These are phyloP conservation scores for Coemansia biformis DNA, from an alignment of 192 early-diverging fungal genomes.

Conservation along the genomic window DNA sequence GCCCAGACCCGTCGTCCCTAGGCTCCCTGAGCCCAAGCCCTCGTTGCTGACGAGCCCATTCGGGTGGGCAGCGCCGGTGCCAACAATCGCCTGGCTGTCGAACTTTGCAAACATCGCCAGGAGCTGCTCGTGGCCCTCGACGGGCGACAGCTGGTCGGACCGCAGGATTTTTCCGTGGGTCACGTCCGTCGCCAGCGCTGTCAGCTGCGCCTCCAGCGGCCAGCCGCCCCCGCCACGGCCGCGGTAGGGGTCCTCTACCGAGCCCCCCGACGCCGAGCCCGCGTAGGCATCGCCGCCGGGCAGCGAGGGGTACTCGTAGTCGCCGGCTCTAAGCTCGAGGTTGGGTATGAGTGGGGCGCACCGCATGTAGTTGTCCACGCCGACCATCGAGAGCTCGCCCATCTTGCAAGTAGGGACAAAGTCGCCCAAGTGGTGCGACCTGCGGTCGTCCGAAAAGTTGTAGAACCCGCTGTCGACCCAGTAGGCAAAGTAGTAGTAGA, in stretches of 20 bases:
- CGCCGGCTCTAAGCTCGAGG: slow-evolving; percentile 16
- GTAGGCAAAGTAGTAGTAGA: slow-evolving; percentile 62
- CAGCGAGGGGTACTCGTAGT: slow-evolving; percentile 10
- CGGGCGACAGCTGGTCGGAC: slow-evolving; percentile 4
- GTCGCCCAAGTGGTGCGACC: slow-evolving; percentile 4
- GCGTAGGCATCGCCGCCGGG: slow-evolving; percentile 8
- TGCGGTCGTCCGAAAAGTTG: slow-evolving; percentile 37
- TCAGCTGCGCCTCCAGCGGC: slow-evolving; percentile 5
- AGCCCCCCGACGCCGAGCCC: slow-evolving; percentile 6
- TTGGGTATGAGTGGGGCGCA: slow-evolving; percentile 18
- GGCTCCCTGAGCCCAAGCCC: background rate
- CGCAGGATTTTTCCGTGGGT: slow-evolving; percentile 12
- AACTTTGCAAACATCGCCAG: slow-evolving; percentile 31
- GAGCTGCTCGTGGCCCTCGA: slow-evolving; percentile 16
- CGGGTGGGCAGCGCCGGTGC: background rate
- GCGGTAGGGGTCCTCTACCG: background rate
- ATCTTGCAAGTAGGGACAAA: slow-evolving; percentile 36
- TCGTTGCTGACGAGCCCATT: background rate
- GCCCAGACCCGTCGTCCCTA: background rate
- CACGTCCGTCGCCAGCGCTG: slow-evolving; percentile 10
- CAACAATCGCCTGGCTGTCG: slow-evolving; percentile 33
- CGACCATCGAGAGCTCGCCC: slow-evolving; percentile 28
- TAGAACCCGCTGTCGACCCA: slow-evolving; percentile 95
- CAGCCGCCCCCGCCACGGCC: slow-evolving; percentile 10
- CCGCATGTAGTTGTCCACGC: slow-evolving; percentile 31